These are phyloP conservation scores for Candida methanosorbosa DNA, from an alignment of 805 yeast species.

Conservation along the genomic window DNA sequence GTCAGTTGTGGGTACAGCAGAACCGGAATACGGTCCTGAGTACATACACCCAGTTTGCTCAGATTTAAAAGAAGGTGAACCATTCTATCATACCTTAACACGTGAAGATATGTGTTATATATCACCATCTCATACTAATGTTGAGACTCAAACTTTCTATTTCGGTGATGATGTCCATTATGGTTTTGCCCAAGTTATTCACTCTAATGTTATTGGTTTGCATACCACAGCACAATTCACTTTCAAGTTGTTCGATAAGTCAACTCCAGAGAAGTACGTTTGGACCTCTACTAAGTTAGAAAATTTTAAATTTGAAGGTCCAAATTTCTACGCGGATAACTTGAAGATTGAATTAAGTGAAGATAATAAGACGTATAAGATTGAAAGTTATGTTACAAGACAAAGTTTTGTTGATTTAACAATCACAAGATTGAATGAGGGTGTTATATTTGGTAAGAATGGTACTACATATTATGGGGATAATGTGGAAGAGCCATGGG, in stretches of 20 bases:
- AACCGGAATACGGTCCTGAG: constrained; percentile 92
- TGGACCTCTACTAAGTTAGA: constrained; percentile 94
- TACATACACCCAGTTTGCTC: constrained; percentile 71
- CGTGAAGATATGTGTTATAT: constrained; percentile 70
- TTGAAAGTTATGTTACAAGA: constrained; percentile 57
- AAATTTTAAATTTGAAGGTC: constrained; percentile 58
- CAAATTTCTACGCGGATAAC: constrained; percentile 73
- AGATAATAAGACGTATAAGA: constrained; percentile 36
- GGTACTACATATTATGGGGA: constrained; percentile 86
- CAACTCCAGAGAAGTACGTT: constrained; percentile 41
- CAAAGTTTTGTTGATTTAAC: constrained; percentile 65
- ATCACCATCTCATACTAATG: constrained; percentile 74
- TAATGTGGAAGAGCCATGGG: constrained; percentile 84
- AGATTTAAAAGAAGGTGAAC: constrained; percentile 46
- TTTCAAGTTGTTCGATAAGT: constrained; percentile 61
- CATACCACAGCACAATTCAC: constrained; percentile 92
- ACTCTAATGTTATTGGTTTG: constrained; percentile 83
- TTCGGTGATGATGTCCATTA: constrained; percentile 56
- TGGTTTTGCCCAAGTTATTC: constrained; percentile 93
- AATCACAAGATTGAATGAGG: constrained; percentile 56
- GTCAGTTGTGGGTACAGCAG: constrained; percentile 96
- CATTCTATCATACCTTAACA: constrained; percentile 51
- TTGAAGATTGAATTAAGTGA: constrained; percentile 54
- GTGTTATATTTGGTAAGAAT: constrained; percentile 84
- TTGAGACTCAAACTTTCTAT: constrained; percentile 92